Base-by-base conservation (phyloP, 768 basidiomycete species). In the Phylloporus sp. region DNA sequence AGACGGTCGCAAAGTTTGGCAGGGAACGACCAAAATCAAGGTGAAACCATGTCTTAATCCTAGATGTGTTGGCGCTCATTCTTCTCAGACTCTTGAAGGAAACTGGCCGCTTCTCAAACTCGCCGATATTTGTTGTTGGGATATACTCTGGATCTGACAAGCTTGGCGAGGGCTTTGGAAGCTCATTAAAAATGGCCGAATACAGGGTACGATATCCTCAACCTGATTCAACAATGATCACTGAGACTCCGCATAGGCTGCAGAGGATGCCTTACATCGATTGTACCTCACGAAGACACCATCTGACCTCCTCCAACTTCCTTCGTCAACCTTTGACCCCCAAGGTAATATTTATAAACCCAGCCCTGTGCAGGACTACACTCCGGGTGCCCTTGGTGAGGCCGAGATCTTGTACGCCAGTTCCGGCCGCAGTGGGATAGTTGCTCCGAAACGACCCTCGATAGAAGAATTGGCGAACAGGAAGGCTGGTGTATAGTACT, bases 81-180 rank as follows among this genome's bases (percentile, higher is more conserved):
- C 15, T 23, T 42, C 15, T 29, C 52, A 94, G 93, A 66, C 70
- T 99, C 48, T 73, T 99, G 52, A 92, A 88, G 64, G 95, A 97
- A 69, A 93, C 94, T 0, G 97, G 97, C 64, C 86, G 94, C 41
- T 84, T 84, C 58, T 88, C 91, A 1, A 89, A 90, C 59, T 86
- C 92, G 4, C 95, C 97, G 1, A 79, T 95, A 34, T 99, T 88
- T 68, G 88, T 97, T n/a, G 87, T 95, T n/a, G 97, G 93, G 16
- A 87, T 97, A 53, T 98, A 81, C 67, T 90, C 84, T 22, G 92
- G 84, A 35, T 76, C 71, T 52, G 90, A 82, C 66, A 82, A 97
- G 70, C 80, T 99, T 2, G 92, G 95, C 6, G 95, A 99, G 70
- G 94, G 95, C 13, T 92, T 95, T 63, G 97, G 97, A 47, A 86